Conservation (phyloP, 352 stramenopile genomes). For the Phytopythium delawarense region DNA sequence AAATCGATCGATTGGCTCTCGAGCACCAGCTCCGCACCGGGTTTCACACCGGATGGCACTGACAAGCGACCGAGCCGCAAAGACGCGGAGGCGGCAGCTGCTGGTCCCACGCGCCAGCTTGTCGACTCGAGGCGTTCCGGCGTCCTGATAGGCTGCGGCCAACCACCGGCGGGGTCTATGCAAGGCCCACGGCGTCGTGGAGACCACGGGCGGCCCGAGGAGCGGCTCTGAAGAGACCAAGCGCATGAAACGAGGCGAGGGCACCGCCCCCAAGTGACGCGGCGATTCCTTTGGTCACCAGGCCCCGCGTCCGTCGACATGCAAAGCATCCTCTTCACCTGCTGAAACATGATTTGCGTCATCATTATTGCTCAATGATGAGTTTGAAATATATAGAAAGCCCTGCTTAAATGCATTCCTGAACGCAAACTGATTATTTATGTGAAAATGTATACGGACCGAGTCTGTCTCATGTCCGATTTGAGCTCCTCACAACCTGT, state of each 20-base stretch:
- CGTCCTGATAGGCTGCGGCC: constrained; percentile 8
- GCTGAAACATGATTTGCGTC: not conserved
- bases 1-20: constrained; percentile 3
- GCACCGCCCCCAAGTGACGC: constrained; percentile 5
- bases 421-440: not conserved
- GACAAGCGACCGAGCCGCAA: not conserved
- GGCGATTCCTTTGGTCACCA: constrained; percentile 1
- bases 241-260: not conserved
- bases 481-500: not conserved
- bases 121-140: constrained; percentile 11
- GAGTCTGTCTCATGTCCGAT: constrained; percentile 4
- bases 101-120: not conserved
- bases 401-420: not conserved
- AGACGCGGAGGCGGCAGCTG: constrained; percentile 4
- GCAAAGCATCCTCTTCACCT: not conserved
- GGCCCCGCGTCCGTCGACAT: constrained; percentile 6
- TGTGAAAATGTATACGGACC: not conserved
- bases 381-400: not conserved
- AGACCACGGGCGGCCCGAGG: not conserved
- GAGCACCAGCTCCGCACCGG: not conserved
- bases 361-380: not conserved
- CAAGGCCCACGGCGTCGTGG: not conserved
- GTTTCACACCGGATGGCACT: not conserved
- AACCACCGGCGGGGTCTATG: not conserved
- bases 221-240: not conserved